A percentile compares a stretch with the other conserved stretches of the same genome.
These are phyloP conservation scores for Amaranthus cruentus DNA, from an alignment of 148 eudicot species.

Conservation along the genomic window DNA sequence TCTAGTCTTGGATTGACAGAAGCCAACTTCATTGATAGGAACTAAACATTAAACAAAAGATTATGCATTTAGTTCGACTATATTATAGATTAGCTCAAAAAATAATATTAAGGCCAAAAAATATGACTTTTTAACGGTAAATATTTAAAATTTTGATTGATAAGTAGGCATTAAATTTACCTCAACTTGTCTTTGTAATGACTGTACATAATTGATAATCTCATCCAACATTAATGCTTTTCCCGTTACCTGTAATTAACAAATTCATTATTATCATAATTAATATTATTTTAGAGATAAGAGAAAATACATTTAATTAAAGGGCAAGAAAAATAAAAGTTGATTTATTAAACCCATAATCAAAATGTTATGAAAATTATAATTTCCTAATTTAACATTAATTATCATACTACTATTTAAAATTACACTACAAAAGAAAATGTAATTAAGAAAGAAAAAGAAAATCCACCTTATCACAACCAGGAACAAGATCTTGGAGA, in stretches of 20 bases:
- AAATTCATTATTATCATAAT: neutral
- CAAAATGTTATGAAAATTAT: no score
- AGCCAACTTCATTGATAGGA: slow-evolving; percentile 83
- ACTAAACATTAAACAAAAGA: slow-evolving; percentile 33
- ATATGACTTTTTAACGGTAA: neutral
- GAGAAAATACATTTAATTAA: neutral
- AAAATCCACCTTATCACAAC: slow-evolving; percentile 74
- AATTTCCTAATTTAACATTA: no score
- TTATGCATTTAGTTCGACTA: neutral
- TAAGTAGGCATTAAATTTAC: slow-evolving; percentile 27
- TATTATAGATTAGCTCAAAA: neutral
- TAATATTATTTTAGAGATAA: neutral
- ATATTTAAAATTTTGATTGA: neutral
- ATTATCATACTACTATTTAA: no score
- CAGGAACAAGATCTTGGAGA: slow-evolving; percentile 94
- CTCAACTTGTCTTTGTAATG: slow-evolving; percentile 94
- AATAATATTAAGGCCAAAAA: neutral
- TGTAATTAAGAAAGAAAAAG: neutral
- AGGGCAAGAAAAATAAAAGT: neutral
- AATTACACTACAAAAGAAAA: neutral
- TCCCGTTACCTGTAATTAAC: slow-evolving; percentile 64
- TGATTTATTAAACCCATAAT: no score
- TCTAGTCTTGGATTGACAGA: slow-evolving; percentile 56
- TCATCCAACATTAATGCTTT: slow-evolving; percentile 96
- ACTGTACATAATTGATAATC: slow-evolving; percentile 89